Evolutionary conservation across 805 yeast genomes (phyloP), one percentile per base, ranked within the genome.

Genomic region (Ogataea thermomethanolica): DNA sequence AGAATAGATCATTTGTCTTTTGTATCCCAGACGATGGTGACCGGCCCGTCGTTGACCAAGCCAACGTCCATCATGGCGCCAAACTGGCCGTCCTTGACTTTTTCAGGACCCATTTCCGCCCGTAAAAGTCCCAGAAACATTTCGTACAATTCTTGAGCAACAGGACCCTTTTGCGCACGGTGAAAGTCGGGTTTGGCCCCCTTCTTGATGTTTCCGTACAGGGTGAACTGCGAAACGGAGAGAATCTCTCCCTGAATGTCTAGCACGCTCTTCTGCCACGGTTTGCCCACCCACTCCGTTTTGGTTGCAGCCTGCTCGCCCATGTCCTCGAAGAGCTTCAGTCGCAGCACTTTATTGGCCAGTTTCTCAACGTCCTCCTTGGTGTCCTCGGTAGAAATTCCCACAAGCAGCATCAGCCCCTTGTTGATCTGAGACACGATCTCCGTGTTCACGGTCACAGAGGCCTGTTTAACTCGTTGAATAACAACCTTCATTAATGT

Each of bases 51-150:
- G 55, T 93, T 93, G 10, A 82, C 78, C 45, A 91, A 62, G 1
- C 74, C 74, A 11, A 95, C 96, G 48, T 87, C 95, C 99, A 93
- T 93, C 96, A 91, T 86, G 8, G 91, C 98, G 0, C 98, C 99
- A 59, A 93, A 93, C 40, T 77, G 70, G 2, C 99, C 99, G 53
- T 90, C 96, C 48, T 81, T 73, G 3, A 89, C 95, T 33, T 76
- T 77, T 0, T 71, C 79, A 1, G 69, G 73, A 0, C 85, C 85
- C 42, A 87, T 45, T n/a, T 74, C 75, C 1, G 50, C 54, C 44
- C 69, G 62, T 43, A 86, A 62, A 15, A 66, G 56, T 2, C 40
- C 35, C 40, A 85, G 59, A 44, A 87, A 82, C 33, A 59, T 55
- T 8, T 78, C 70, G 44, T 80, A 82, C 37, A 78, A 58, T 28